Percentiles rank a stretch among this genome's conserved stretches.
phyloP scores from a whole-genome alignment of 768 basidiomycete species.

The Mycena maculata region DNA sequence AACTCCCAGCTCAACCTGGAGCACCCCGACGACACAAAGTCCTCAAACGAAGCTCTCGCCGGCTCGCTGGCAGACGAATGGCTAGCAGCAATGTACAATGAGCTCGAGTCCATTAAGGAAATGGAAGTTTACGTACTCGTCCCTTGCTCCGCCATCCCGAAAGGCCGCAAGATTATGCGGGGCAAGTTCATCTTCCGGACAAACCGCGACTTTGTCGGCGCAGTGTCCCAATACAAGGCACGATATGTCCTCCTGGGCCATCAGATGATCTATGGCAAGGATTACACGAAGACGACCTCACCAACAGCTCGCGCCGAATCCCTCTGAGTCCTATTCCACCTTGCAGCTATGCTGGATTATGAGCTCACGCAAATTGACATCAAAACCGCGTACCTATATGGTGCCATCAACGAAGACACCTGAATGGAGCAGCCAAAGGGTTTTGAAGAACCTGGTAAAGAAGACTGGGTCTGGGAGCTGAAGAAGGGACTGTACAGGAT shows the following conservation, averaged over 20 bases:
- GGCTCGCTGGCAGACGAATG: conserved; percentile 30
- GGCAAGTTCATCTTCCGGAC: conserved; percentile 45
- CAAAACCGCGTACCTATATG: conserved; percentile 54
- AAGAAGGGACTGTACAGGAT: too few species aligned
- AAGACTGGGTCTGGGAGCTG: too few species aligned
- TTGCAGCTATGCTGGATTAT: conserved; percentile 49
- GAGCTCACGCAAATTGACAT: conserved; percentile 54
- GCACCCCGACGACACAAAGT: too few species aligned
- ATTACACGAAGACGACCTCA: too few species aligned
- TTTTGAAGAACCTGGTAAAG: too few species aligned
- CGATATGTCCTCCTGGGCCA: too few species aligned
- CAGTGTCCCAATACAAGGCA: too few species aligned
- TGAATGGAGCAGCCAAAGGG: conserved; percentile 51
- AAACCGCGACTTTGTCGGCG: too few species aligned
- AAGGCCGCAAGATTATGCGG: conserved; percentile 43
- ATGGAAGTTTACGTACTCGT: conserved; percentile 46
- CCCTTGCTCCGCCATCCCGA: conserved; percentile 31
- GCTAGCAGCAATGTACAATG: conserved; percentile 33
- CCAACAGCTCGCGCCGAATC: conserved; percentile 54
- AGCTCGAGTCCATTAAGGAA: conserved; percentile 40
- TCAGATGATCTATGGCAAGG: too few species aligned
- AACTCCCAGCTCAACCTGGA: too few species aligned
- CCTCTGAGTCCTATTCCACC: conserved; percentile 48
- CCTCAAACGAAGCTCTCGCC: too few species aligned
- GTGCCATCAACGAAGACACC: conserved; percentile 43